Conservation (phyloP, 1,284 basidiomycete species). For the Athelia sp. region DNA sequence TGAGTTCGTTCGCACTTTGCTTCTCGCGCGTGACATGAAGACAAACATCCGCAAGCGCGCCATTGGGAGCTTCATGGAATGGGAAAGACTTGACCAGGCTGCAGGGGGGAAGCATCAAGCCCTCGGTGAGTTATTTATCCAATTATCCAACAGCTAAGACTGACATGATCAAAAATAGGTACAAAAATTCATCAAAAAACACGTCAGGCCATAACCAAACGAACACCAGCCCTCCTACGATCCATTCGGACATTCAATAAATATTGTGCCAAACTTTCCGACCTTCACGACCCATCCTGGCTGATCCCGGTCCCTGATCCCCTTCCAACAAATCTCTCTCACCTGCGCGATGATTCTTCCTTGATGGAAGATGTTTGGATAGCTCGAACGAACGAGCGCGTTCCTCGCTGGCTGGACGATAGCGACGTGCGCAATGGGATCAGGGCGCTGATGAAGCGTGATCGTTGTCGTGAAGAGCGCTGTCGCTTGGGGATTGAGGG, state of each 20-base stretch:
- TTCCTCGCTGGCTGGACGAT: constrained; percentile 31
- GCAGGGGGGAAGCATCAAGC: constrained; percentile 24
- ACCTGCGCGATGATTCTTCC: constrained; percentile 20
- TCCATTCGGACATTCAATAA: constrained; percentile 29
- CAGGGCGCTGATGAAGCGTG: constrained; percentile 19
- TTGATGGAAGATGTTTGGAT: constrained; percentile 39
- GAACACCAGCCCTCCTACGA: constrained; percentile 23
- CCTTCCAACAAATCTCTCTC: constrained; percentile 22
- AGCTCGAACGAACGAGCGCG: constrained; percentile 7
- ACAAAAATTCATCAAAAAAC: constrained; percentile 34
- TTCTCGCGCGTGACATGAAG: constrained; percentile 30
- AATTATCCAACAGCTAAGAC: not conserved
- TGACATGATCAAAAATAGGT: constrained; percentile 15
- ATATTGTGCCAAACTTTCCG: constrained; percentile 24
- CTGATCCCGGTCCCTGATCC: constrained; percentile 25
- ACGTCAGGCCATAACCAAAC: constrained; percentile 25
- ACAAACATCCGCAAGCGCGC: constrained; percentile 31
- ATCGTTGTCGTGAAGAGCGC: constrained; percentile 24
- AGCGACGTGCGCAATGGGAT: constrained; percentile 24
- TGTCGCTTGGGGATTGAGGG: constrained; percentile 15
- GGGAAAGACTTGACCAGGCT: constrained; percentile 30
- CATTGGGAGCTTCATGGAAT: constrained; percentile 30
- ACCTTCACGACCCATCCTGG: constrained; percentile 18
- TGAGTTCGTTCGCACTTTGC: constrained; percentile 26
- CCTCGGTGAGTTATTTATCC: constrained; percentile 20